A percentile compares a stretch with the other conserved stretches of the same genome.
Evolutionary conservation across 2,329 filamentous ascomycete genomes (phyloP).

Genomic region (Pseudovirgaria hyperparasitica): DNA sequence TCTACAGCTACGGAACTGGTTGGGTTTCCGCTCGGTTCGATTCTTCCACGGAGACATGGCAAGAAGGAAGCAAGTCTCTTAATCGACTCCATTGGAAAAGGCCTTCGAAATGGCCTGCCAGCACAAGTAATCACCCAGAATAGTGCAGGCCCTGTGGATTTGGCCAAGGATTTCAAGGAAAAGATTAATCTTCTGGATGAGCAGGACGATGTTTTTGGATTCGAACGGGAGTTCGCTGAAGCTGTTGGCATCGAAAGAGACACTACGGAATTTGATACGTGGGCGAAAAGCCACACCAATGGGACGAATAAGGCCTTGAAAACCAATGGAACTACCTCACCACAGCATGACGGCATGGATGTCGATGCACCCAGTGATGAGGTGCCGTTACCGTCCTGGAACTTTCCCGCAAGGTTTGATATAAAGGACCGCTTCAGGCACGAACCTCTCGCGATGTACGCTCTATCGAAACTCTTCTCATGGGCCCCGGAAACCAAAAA

Average conservation of each 20-base stretch:
- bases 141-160: too few relatives aligned
- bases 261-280: too few relatives aligned
- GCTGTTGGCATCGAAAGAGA: too few relatives aligned
- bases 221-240: too few relatives aligned
- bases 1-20: slow-evolving; percentile 51
- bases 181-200: too few relatives aligned
- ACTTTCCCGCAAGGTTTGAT: slow-evolving; percentile 16
- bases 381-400: slow-evolving; percentile 34
- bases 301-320: slow-evolving; percentile 1
- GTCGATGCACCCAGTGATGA: slow-evolving; percentile 1
- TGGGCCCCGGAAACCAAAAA: slow-evolving; percentile 4
- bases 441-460: slow-evolving; percentile 49
- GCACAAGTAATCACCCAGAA: too few relatives aligned
- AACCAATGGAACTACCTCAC: too few relatives aligned
- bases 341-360: not conserved
- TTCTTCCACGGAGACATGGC: slow-evolving; percentile 21
- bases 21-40: slow-evolving; percentile 43
- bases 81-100: slow-evolving; percentile 62
- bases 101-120: too few relatives aligned
- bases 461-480: slow-evolving; percentile 36
- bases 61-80: slow-evolving; percentile 41
- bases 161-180: too few relatives aligned
- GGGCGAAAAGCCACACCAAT: too few relatives aligned
- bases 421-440: slow-evolving; percentile 43
- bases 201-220: too few relatives aligned